phyloP scores from a whole-genome alignment of 805 yeast genomes.

The Candida ponderosae region DNA sequence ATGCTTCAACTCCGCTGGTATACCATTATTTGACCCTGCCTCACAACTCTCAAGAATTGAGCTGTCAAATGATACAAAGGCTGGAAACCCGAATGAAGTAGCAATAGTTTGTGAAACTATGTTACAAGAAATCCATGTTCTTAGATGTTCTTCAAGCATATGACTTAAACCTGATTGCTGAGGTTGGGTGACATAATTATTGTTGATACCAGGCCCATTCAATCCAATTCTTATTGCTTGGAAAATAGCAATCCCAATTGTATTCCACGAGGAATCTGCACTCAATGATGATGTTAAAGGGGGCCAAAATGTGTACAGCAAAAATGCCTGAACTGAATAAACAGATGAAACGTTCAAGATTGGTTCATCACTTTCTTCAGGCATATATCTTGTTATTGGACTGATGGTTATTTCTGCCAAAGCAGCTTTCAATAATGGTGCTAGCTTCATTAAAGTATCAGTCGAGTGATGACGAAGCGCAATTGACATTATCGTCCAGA shows the following conservation, averaged over 20 bases:
- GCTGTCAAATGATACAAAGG: conserved; percentile 79
- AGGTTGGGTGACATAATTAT: conserved; percentile 34
- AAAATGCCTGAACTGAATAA: conserved; percentile 87
- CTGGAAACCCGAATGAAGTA: conserved; percentile 90
- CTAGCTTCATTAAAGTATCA: conserved; percentile 42
- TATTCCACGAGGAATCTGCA: conserved; percentile 94
- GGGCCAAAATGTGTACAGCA: conserved; percentile 90
- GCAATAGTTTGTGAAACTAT: conserved; percentile 86
- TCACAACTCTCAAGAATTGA: conserved; percentile 49
- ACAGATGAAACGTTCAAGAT: conserved; percentile 84
- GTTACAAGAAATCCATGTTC: conserved; percentile 93
- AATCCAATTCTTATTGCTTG: conserved; percentile 91
- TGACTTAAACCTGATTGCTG: conserved; percentile 18
- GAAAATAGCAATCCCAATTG: conserved; percentile 86
- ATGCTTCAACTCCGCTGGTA: conserved; percentile 40
- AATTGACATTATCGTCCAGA: conserved; percentile 89
- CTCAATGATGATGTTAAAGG: conserved; percentile 89
- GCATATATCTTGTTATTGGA: conserved; percentile 80
- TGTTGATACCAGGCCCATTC: conserved; percentile 59
- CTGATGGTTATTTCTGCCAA: conserved; percentile 84
- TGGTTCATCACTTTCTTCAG: conserved; percentile 74
- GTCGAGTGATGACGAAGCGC: conserved; percentile 61
- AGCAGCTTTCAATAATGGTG: conserved; percentile 66
- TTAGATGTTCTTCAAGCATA: conserved; percentile 64
- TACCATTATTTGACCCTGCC: conserved; percentile 28